Evolutionary conservation across 306 rosid species (phyloP), one percentile per base, ranked within the genome.

Genomic region (Malus sylvestris): DNA sequence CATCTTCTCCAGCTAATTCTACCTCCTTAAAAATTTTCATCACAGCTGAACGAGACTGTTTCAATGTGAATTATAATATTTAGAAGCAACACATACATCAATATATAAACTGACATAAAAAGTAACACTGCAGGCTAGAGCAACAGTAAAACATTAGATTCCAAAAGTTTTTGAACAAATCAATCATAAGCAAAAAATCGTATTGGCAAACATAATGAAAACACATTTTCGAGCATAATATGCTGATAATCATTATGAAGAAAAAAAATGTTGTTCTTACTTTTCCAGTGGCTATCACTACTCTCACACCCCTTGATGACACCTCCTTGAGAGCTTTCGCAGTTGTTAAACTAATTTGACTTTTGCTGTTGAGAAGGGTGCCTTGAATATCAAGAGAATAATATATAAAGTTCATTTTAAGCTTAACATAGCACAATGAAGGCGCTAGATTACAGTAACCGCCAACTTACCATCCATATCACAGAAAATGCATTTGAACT

Each of bases 261-360:
- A 19, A 67, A 80, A 80, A 30, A 83, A 23, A 35, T 33, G 19
- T 57, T 14, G 27, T n/a, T 75, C 91, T 82, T 89, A 94, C 98
- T 84, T 94, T 94, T 83, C 98, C 98, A 1, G 98, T 94, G 81
- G 98, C 98, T 73, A 94, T 89, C 81, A 94, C 96, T 86, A 94
- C 83, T 80, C 92, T 90, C 78, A 92, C 93, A 79, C 98, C 98
- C 87, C 95, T 95, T 60, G 86, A 84, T 42, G 83, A 63, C 42
- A 86, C 98, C 83, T 92, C 97, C 82, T 82, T 88, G 78, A 95
- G 76, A 78, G 97, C 97, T 77, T 80, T 84, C 67, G 68, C 90
- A 78, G 92, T 95, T 74, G 89, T 59, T 66, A 87, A 66, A 78
- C 88, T 70, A 78, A 94, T 84, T 84, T 83, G 95, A 85, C 92